Evolutionary conservation across 2,329 filamentous ascomycete genomes (phyloP).

Genomic region (Chalara sp.): DNA sequence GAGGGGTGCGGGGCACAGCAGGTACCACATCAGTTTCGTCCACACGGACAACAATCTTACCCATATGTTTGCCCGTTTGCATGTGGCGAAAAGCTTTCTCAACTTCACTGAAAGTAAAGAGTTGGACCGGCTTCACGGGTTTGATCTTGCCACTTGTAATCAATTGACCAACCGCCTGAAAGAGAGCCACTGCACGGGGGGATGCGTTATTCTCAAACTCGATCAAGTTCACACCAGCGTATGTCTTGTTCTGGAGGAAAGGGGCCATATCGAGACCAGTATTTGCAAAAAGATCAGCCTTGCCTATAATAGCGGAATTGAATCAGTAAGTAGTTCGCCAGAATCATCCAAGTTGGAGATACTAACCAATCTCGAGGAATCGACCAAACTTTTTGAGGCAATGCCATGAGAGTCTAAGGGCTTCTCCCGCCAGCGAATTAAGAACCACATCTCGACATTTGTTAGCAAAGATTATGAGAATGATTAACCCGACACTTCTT

Average conservation of each 20-base stretch:
- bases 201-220: neutral
- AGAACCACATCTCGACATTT: slow-evolving; percentile 14
- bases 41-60: slow-evolving; percentile 2
- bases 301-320: too few species aligned
- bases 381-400: slow-evolving; percentile 29
- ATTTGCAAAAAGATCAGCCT: neutral
- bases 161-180: neutral
- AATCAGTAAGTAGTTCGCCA: neutral
- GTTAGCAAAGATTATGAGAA: too few species aligned
- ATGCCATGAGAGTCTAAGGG: slow-evolving; percentile 20
- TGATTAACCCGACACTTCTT: too few species aligned
- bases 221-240: neutral
- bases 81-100: slow-evolving; percentile 8
- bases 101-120: slow-evolving; percentile 2
- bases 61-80: slow-evolving; percentile 7
- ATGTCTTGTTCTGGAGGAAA: neutral
- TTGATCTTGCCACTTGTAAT: neutral
- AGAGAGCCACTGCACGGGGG: neutral
- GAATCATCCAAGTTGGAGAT: neutral
- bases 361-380: slow-evolving; percentile 30
- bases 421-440: slow-evolving; percentile 19
- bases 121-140: neutral
- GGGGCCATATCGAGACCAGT: neutral
- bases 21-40: neutral
- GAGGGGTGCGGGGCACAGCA: too few species aligned